phyloP scores from a whole-genome alignment of 345 rosid genomes.

The Populus ilicifolia region DNA sequence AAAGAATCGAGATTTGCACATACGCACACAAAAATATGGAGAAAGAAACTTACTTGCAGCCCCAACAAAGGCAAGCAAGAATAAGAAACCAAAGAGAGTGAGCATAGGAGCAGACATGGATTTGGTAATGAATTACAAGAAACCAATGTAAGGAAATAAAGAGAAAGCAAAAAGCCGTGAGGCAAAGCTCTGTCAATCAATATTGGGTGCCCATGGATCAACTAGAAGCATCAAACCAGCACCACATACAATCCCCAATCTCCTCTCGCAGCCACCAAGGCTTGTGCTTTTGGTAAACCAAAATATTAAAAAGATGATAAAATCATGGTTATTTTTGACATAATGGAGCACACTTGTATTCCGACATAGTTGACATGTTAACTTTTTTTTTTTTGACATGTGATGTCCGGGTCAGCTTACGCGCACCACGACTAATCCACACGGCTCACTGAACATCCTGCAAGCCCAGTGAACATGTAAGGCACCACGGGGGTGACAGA shows the following conservation, averaged over 20 bases:
- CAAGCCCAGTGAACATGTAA: too few relatives aligned
- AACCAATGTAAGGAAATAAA: constrained; percentile 80
- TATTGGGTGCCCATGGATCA: constrained; percentile 82
- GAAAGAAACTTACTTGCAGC: constrained; percentile 66
- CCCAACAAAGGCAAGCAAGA: constrained; percentile 85
- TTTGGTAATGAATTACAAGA: constrained; percentile 83
- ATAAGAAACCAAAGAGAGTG: constrained; percentile 89
- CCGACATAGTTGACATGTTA: too few relatives aligned
- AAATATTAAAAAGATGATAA: too few relatives aligned
- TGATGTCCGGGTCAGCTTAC: too few relatives aligned
- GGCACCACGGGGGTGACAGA: too few relatives aligned
- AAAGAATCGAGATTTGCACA: not conserved
- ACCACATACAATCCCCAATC: constrained; percentile 37
- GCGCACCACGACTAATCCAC: too few relatives aligned
- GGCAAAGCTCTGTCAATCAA: constrained; percentile 77
- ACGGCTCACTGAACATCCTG: too few relatives aligned
- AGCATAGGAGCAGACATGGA: constrained; percentile 80
- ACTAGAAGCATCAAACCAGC: constrained; percentile 52
- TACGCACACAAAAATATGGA: not conserved
- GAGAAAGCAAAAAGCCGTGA: constrained; percentile 76
- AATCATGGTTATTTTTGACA: constrained; percentile 1
- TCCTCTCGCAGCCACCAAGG: constrained; percentile 14
- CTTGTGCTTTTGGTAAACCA: constrained; percentile 11
- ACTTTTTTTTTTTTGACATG: too few relatives aligned
- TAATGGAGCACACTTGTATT: too few relatives aligned